phyloP scores from a whole-genome alignment of 768 basidiomycete genomes.

The Polyporus arcularius region DNA sequence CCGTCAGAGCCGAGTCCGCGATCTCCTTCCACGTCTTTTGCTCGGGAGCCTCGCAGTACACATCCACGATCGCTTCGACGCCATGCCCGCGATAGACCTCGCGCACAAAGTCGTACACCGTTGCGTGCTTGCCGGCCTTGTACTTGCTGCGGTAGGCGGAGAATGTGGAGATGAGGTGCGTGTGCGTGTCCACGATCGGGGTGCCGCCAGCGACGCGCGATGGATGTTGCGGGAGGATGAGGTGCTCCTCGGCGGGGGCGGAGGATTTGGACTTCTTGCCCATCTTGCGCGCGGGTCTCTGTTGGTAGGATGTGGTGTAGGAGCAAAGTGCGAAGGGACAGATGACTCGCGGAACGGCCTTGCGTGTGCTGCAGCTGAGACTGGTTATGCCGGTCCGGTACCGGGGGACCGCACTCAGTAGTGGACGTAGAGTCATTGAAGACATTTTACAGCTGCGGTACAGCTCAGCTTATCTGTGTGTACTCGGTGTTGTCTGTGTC shows the following conservation, averaged over 20 bases:
- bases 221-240: constrained; percentile 34
- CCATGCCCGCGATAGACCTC: constrained; percentile 58
- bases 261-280: constrained; percentile 38
- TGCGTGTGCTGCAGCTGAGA: background rate
- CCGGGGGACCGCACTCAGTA: background rate
- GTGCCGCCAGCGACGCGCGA: constrained; percentile 6
- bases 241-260: constrained; percentile 35
- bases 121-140: constrained; percentile 50
- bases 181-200: constrained; percentile 81
- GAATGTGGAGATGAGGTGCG: constrained; percentile 78
- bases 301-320: background rate
- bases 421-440: background rate
- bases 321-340: background rate
- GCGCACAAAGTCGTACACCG: constrained; percentile 70
- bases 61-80: constrained; percentile 75
- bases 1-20: constrained; percentile 66
- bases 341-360: background rate
- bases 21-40: constrained; percentile 62
- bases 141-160: constrained; percentile 63
- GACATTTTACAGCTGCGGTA: too few species aligned
- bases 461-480: too few species aligned
- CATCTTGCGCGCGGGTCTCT: constrained; percentile 27
- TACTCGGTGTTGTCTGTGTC: too few species aligned
- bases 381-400: background rate
- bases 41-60: constrained; percentile 87